Percentiles rank a stretch among this genome's conserved stretches.
These are phyloP conservation scores for Fusarium austroafricanum DNA, from an alignment of 2,329 filamentous ascomycete genomes.

Conservation along the genomic window DNA sequence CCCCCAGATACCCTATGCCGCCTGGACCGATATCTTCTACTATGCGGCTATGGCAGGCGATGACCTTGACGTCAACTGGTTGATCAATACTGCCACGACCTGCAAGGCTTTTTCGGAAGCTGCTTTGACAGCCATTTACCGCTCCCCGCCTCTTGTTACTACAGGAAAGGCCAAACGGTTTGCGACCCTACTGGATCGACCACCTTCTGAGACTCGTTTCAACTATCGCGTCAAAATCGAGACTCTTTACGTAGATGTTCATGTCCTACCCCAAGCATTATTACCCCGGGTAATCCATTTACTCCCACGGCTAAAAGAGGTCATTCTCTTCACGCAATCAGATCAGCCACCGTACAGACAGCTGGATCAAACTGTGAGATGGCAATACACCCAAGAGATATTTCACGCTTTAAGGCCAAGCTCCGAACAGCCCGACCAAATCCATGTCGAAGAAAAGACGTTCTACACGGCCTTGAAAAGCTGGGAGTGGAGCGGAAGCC, in stretches of 20 bases:
- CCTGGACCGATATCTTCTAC: constrained; percentile 76
- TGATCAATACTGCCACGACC: constrained; percentile 70
- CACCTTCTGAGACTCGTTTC: constrained; percentile 60
- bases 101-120: constrained; percentile 77
- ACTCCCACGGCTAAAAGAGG: constrained; percentile 73
- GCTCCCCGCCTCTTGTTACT: constrained; percentile 71
- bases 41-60: constrained; percentile 68
- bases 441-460: constrained; percentile 46
- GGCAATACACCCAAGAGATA: constrained; percentile 75
- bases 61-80: constrained; percentile 68
- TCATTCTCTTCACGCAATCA: constrained; percentile 78
- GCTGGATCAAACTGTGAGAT: constrained; percentile 68
- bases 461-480: constrained; percentile 57
- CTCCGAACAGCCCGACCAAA: constrained; percentile 55
- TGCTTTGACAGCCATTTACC: constrained; percentile 78
- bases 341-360: constrained; percentile 75
- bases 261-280: constrained; percentile 63
- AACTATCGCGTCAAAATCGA: constrained; percentile 80
- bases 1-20: constrained; percentile 70
- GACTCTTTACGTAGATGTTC: constrained; percentile 75
- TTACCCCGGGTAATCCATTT: constrained; percentile 68
- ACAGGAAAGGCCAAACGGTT: constrained; percentile 59
- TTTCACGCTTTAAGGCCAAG: constrained; percentile 71
- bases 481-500: constrained; percentile 72
- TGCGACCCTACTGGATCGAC: constrained; percentile 64